A percentile compares a stretch with the other conserved stretches of the same genome.
phyloP scores from a whole-genome alignment of 164 flowering plant genomes.

The Nymphaea colorata region DNA sequence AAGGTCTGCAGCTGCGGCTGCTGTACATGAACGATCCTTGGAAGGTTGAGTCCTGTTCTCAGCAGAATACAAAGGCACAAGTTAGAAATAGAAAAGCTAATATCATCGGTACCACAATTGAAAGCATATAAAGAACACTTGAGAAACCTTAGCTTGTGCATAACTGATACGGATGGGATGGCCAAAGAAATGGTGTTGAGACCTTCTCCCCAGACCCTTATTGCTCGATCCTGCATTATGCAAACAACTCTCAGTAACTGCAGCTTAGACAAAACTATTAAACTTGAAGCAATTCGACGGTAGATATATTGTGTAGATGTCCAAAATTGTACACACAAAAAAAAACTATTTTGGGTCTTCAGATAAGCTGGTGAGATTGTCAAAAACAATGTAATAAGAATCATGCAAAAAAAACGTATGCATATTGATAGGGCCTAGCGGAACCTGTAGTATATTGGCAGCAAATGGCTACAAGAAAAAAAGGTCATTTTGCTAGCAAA shows the following conservation, averaged over 20 bases:
- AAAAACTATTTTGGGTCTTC: too few species aligned
- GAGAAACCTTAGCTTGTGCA: constrained; percentile 79
- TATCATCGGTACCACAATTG: neutral
- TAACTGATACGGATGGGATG: constrained; percentile 48
- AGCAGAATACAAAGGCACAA: neutral
- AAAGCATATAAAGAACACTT: neutral
- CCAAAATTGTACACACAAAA: too few species aligned
- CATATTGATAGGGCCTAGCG: too few species aligned
- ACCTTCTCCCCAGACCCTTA: constrained; percentile 56
- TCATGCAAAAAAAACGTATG: too few species aligned
- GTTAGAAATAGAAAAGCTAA: neutral
- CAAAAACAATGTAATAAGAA: too few species aligned
- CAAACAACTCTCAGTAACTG: neutral
- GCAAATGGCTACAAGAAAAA: too few species aligned
- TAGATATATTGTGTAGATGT: too few species aligned
- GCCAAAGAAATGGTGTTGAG: constrained; percentile 63
- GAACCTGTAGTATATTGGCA: too few species aligned
- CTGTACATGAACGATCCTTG: constrained; percentile 95
- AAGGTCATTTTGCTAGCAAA: too few species aligned
- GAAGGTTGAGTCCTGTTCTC: constrained; percentile 89
- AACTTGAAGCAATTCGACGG: too few species aligned
- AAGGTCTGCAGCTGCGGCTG: constrained; percentile 77
- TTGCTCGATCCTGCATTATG: constrained; percentile 46
- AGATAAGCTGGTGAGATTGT: too few species aligned
- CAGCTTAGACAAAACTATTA: too few species aligned